phyloP scores from a whole-genome alignment of 257 asterid species.

The Nicotiana obtusifolia region DNA sequence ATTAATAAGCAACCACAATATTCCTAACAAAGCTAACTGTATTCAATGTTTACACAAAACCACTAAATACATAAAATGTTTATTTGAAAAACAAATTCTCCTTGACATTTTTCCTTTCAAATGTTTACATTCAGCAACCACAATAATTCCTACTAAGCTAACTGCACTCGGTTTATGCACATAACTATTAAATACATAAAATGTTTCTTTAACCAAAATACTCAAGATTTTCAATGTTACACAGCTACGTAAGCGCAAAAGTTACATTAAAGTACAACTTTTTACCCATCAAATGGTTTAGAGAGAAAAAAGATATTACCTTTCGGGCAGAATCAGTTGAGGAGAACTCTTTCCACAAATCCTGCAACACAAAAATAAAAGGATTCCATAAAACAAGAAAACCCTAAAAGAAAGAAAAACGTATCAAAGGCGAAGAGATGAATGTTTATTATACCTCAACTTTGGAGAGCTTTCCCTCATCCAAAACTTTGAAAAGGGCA shows the following conservation, averaged over 20 bases:
- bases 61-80: background rate
- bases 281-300: background rate
- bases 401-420: background rate
- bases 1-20: background rate
- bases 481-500: conserved; percentile 54
- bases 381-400: background rate
- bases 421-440: background rate
- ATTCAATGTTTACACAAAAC: background rate
- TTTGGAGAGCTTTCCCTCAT: conserved; percentile 54
- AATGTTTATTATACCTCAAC: conserved; percentile 32
- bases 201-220: background rate
- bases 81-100: too few relatives aligned
- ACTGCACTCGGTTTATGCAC: background rate
- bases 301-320: conserved; percentile 25
- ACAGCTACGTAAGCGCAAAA: background rate
- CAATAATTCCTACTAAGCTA: background rate
- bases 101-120: background rate
- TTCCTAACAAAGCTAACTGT: background rate
- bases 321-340: conserved; percentile 70
- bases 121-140: background rate
- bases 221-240: background rate
- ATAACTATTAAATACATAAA: background rate
- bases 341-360: conserved; percentile 63
- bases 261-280: background rate
- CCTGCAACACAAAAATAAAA: conserved; percentile 31